A percentile compares a stretch with the other conserved stretches of the same genome.
These are phyloP conservation scores for Sporothrix curviconia DNA, from an alignment of 2,329 filamentous ascomycete species.

Conservation along the genomic window DNA sequence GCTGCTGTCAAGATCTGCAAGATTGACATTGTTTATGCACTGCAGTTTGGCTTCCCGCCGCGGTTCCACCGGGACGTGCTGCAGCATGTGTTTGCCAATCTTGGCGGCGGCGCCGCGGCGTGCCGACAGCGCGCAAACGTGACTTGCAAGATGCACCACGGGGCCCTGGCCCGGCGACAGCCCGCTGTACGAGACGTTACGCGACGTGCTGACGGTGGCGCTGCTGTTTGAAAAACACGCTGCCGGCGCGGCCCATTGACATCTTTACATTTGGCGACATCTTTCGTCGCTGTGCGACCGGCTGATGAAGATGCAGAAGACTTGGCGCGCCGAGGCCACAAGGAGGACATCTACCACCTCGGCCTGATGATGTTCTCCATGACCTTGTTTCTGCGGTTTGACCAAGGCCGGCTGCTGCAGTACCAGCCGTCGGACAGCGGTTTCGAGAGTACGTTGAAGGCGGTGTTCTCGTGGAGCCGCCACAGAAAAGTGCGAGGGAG, in stretches of 20 bases:
- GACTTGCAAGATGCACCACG: not conserved
- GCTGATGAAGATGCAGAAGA: not conserved
- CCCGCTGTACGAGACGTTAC: not conserved
- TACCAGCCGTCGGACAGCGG: not conserved
- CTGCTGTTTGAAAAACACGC: not conserved
- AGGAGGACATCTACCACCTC: not conserved
- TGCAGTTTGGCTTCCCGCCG: conserved; percentile 13
- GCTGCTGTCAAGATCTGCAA: conserved; percentile 24
- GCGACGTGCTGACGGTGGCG: not conserved
- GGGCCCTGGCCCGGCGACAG: not conserved
- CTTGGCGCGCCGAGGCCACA: not conserved
- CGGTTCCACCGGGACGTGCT: conserved; percentile 13
- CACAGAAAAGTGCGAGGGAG: too few species aligned
- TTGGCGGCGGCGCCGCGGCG: too few species aligned
- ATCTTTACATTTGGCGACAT: conserved; percentile 1
- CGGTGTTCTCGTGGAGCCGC: too few species aligned
- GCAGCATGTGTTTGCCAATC: not conserved
- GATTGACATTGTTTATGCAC: conserved; percentile 12
- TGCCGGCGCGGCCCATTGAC: not conserved
- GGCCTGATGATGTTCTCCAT: conserved; percentile 3
- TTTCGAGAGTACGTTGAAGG: not conserved
- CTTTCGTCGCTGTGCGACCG: conserved; percentile 4
- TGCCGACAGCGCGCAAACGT: too few species aligned
- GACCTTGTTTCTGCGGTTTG: conserved; percentile 3
- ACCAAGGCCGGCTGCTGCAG: not conserved